Conservation (phyloP, 1,139 yeast species). For the Kodamaea fungicola region DNA sequence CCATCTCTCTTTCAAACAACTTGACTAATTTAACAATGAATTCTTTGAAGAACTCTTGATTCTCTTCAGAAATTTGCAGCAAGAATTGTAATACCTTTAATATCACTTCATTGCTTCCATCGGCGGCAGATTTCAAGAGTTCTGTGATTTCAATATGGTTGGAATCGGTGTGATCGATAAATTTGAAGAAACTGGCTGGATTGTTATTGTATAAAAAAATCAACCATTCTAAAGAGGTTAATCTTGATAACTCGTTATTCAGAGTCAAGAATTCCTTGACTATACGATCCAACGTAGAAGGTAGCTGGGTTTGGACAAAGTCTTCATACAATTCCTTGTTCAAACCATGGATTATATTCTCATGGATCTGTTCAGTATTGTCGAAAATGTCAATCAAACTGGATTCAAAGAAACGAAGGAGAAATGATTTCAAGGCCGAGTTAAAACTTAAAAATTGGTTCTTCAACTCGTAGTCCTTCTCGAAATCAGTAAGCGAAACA, state of each 20-base stretch:
- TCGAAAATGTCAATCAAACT: conserved; percentile 4
- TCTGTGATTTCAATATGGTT: conserved; percentile 60
- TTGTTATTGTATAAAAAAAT: conserved; percentile 75
- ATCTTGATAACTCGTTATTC: conserved; percentile 69
- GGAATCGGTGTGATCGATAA: conserved; percentile 17
- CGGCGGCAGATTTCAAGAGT: conserved; percentile 74
- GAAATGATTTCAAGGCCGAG: conserved; percentile 31
- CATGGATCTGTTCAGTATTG: conserved; percentile 9
- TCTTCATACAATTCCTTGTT: conserved; percentile 40
- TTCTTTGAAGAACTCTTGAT: conserved; percentile 72
- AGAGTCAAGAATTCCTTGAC: conserved; percentile 37
- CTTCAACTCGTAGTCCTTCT: conserved; percentile 38
- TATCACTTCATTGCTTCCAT: conserved; percentile 82
- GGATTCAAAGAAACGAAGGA: conserved; percentile 28
- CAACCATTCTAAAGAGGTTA: conserved; percentile 90
- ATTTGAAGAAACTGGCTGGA: conserved; percentile 58
- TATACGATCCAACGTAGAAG: conserved; percentile 31
- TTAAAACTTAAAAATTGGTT: conserved; percentile 38
- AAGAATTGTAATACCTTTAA: conserved; percentile 72
- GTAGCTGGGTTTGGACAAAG: conserved; percentile 38
- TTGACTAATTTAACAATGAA: conserved; percentile 71
- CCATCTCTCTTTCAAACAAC: conserved; percentile 52
- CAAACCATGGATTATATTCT: conserved; percentile 27
- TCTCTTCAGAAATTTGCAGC: conserved; percentile 78
- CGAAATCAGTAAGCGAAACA: conserved; percentile 35